Conservation (phyloP, 2,329 filamentous ascomycete species). For the Xylariales sp. region DNA sequence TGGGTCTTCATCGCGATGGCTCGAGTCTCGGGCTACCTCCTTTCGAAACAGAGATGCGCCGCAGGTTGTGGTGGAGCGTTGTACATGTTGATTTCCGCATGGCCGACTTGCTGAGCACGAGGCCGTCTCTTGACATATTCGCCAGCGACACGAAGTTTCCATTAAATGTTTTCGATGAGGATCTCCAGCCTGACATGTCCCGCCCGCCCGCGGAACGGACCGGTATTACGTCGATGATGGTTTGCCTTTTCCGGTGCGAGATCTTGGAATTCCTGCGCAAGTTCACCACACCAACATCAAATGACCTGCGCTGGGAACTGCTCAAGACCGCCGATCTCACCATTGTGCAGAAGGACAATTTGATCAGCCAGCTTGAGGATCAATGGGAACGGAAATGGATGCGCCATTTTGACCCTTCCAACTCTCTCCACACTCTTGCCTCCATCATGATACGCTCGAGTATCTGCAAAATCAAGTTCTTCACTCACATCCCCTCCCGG, state of each 20-base stretch:
- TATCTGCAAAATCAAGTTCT: constrained; percentile 16
- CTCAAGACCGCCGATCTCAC: constrained; percentile 9
- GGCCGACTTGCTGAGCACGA: constrained; percentile 44
- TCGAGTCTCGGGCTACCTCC: constrained; percentile 38
- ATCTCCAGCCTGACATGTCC: constrained; percentile 39
- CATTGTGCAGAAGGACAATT: constrained; percentile 11
- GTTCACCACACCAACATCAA: constrained; percentile 22
- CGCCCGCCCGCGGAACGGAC: constrained; percentile 35
- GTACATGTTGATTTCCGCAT: constrained; percentile 40
- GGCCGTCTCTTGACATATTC: constrained; percentile 35
- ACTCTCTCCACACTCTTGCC: constrained; percentile 13
- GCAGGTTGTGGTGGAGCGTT: constrained; percentile 47
- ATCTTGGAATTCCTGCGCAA: constrained; percentile 33
- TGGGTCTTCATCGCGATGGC: constrained; percentile 48
- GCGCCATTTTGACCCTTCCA: constrained; percentile 27
- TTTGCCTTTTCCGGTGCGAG: constrained; percentile 33
- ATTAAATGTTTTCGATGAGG: constrained; percentile 47
- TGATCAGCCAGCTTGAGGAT: constrained; percentile 28
- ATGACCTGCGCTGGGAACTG: constrained; percentile 11
- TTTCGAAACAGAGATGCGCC: constrained; percentile 47
- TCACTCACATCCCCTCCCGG: constrained; percentile 14
- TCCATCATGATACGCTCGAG: constrained; percentile 11
- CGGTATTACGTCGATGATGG: constrained; percentile 41
- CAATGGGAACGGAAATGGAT: constrained; percentile 29
- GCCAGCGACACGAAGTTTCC: constrained; percentile 43